Evolutionary conservation across 305 asterid species (phyloP).

Genomic region (Withania somnifera): DNA sequence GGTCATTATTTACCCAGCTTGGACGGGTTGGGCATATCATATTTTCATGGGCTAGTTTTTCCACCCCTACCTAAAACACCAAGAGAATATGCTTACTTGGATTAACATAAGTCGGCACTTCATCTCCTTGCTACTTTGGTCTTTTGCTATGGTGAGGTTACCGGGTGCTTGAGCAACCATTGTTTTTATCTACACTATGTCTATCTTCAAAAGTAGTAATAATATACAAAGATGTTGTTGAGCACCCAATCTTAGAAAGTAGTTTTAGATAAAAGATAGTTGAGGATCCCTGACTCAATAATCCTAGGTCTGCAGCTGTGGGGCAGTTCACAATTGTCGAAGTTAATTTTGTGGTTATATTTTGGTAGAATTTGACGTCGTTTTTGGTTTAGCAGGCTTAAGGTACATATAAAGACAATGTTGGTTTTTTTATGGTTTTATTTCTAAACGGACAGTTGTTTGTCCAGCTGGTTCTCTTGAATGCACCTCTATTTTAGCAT

Average conservation of each 20-base stretch:
- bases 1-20: background rate
- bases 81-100: background rate
- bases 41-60: background rate
- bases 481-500: background rate
- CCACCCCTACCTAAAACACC: background rate
- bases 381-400: background rate
- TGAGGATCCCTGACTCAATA: background rate
- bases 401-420: background rate
- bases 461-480: background rate
- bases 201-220: background rate
- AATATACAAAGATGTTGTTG: background rate
- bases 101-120: background rate
- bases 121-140: background rate
- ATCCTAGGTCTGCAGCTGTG: background rate
- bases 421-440: background rate
- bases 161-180: background rate
- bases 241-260: background rate
- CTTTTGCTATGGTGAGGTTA: background rate
- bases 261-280: background rate
- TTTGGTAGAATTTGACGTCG: background rate
- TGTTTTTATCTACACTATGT: background rate
- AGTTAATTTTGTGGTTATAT: background rate
- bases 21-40: background rate
- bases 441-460: background rate
- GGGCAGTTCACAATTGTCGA: background rate